A percentile compares a stretch with the other conserved stretches of the same genome.
Evolutionary conservation across 2,329 filamentous ascomycete species (phyloP).

Genomic region (Alternaria infectoria): DNA sequence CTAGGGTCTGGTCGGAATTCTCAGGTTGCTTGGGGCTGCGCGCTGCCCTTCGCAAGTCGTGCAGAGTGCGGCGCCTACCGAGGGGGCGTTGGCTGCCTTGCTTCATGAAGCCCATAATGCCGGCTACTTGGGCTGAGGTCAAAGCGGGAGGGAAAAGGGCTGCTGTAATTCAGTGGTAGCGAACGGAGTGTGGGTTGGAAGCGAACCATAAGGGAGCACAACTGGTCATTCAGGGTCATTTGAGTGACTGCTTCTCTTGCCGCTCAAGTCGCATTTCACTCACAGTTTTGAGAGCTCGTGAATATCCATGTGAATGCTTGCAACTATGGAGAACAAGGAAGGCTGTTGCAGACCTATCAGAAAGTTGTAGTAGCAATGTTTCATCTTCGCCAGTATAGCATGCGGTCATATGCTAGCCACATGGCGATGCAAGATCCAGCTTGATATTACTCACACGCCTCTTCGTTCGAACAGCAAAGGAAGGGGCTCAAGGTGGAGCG

Average conservation of each 20-base stretch:
- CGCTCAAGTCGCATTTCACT: not conserved
- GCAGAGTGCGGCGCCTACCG: not conserved
- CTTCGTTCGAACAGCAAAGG: not conserved
- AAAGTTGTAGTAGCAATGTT: not conserved
- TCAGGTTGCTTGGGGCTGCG: not conserved
- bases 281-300: not conserved
- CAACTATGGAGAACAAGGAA: not conserved
- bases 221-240: not conserved
- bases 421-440: not conserved
- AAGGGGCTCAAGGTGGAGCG: not conserved
- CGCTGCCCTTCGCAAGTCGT: not conserved
- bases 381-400: not conserved
- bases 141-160: not conserved
- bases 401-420: not conserved
- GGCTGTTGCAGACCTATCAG: not conserved
- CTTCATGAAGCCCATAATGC: not conserved
- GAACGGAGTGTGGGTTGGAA: not conserved
- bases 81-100: not conserved
- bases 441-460: not conserved
- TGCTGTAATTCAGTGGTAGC: not conserved
- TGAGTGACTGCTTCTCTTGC: not conserved
- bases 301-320: not conserved
- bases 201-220: not conserved
- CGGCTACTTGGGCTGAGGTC: rapidly evolving
- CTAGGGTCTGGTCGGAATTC: not conserved